Evolutionary conservation across 495 filamentous ascomycete genomes (phyloP).

Genomic region (Trichoderma asperelloides): DNA sequence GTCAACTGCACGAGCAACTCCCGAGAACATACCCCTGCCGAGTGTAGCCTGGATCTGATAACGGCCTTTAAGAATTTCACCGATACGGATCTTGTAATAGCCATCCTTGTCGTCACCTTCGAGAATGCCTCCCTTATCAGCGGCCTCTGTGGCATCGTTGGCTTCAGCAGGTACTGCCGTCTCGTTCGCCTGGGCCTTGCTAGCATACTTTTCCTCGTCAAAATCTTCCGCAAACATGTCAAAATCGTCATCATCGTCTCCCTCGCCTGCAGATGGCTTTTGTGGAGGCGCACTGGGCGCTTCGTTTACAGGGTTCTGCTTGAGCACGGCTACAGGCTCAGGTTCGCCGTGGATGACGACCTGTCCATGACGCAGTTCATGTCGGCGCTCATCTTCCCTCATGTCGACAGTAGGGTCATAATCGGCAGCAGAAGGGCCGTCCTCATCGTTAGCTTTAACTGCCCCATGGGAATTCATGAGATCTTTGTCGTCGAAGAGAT

Average conservation of each 20-base stretch:
- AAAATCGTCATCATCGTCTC: constrained; percentile 57
- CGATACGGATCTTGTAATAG: constrained; percentile 86
- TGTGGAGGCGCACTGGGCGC: constrained; percentile 26
- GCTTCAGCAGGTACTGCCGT: constrained; percentile 21
- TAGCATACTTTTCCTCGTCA: constrained; percentile 77
- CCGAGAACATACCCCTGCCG: constrained; percentile 94
- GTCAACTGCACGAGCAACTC: constrained; percentile 86
- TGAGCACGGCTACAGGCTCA: constrained; percentile 19
- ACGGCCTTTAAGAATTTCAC: constrained; percentile 77
- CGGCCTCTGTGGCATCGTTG: constrained; percentile 29
- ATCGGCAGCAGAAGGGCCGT: constrained; percentile 85
- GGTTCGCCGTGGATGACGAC: constrained; percentile 37
- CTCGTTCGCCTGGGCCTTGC: constrained; percentile 25
- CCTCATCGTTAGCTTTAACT: constrained; percentile 43
- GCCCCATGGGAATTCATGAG: constrained; percentile 51
- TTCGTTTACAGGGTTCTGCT: constrained; percentile 27
- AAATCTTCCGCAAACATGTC: constrained; percentile 97
- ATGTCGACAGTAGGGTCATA: constrained; percentile 93
- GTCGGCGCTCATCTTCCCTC: constrained; percentile 72
- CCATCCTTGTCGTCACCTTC: constrained; percentile 92
- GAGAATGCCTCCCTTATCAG: constrained; percentile 57
- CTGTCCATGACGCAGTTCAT: constrained; percentile 51
- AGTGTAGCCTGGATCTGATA: constrained; percentile 81
- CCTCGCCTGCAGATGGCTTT: constrained; percentile 32
- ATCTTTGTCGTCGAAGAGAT: constrained; percentile 49